phyloP scores from a whole-genome alignment of 23 red algal genomes.

The Porphyridium purpureum region DNA sequence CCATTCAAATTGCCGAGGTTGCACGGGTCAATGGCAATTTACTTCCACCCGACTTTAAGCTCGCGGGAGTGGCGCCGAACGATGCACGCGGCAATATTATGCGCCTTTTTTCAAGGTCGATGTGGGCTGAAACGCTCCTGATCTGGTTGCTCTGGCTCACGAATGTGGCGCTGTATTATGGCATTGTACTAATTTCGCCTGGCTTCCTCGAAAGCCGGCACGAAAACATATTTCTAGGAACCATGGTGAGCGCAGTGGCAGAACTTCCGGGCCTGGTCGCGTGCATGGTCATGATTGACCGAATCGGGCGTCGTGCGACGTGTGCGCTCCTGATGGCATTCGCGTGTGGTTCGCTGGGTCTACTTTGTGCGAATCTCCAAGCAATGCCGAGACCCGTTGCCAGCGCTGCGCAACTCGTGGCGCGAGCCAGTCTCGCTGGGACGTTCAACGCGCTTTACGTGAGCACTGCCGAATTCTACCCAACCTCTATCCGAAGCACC shows the following conservation, averaged over 20 bases:
- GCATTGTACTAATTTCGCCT: constrained; percentile 21
- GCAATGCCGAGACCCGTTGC: constrained; percentile 7
- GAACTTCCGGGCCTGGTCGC: constrained; percentile 27
- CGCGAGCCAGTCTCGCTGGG: constrained; percentile 12
- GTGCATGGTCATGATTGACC: constrained; percentile 7
- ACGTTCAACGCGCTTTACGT: constrained; percentile 28
- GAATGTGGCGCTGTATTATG: constrained; percentile 18
- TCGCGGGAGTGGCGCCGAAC: not conserved
- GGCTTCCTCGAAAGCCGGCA: constrained; percentile 23
- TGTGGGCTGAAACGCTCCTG: constrained; percentile 3
- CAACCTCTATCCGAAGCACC: constrained; percentile 11
- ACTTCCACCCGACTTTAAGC: constrained; percentile 3
- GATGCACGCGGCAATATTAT: not conserved
- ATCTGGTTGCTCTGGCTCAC: constrained; percentile 34
- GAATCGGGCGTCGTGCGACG: constrained; percentile 28
- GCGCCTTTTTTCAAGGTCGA: not conserved
- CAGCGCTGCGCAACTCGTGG: constrained; percentile 14
- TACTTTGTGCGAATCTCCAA: constrained; percentile 11
- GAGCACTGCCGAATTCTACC: constrained; percentile 34
- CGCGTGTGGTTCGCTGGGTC: not conserved
- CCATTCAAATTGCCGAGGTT: not conserved
- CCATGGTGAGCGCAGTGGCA: constrained; percentile 12
- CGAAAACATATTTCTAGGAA: constrained; percentile 10
- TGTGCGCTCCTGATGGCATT: constrained; percentile 26
- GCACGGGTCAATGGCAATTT: constrained; percentile 5